Conservation (phyloP, 345 rosid genomes). For the Rubroshorea leprosula region DNA sequence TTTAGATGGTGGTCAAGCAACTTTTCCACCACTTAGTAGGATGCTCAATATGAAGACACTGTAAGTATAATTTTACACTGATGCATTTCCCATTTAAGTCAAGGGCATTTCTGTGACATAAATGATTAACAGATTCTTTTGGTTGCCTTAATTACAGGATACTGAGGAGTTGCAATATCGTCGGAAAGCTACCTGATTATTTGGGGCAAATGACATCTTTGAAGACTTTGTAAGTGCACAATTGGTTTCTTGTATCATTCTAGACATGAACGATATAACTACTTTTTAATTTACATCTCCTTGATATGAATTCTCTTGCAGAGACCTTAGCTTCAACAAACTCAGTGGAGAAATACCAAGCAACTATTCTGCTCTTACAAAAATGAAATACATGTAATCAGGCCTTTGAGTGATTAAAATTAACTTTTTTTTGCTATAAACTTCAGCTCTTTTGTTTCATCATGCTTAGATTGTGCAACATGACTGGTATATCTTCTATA, state of each 20-base stretch:
- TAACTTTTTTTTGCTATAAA: neutral
- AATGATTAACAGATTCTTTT: neutral
- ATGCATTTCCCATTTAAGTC: neutral
- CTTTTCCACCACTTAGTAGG: slow-evolving; percentile 34
- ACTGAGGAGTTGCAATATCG: neutral
- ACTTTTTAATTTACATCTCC: no score
- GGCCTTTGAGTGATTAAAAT: neutral
- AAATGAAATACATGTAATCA: slow-evolving; percentile 14
- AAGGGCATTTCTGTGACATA: neutral
- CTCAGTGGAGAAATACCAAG: slow-evolving; percentile 30
- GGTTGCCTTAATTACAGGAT: neutral
- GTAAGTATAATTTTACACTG: slow-evolving; percentile 24
- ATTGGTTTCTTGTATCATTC: neutral
- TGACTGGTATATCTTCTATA: no score
- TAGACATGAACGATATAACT: neutral
- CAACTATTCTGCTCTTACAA: slow-evolving; percentile 1
- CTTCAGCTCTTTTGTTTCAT: no score
- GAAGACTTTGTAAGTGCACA: slow-evolving; percentile 36
- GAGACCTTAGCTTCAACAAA: slow-evolving; percentile 48
- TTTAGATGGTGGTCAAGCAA: slow-evolving; percentile 4
- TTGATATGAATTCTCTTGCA: slow-evolving; percentile 5
- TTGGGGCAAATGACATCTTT: slow-evolving; percentile 21
- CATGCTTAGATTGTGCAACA: neutral
- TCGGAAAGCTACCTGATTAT: slow-evolving; percentile 29
- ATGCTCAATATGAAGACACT: slow-evolving; percentile 26